phyloP scores from a whole-genome alignment of 2,329 filamentous ascomycete genomes.

The Cryphonectria parasitica region DNA sequence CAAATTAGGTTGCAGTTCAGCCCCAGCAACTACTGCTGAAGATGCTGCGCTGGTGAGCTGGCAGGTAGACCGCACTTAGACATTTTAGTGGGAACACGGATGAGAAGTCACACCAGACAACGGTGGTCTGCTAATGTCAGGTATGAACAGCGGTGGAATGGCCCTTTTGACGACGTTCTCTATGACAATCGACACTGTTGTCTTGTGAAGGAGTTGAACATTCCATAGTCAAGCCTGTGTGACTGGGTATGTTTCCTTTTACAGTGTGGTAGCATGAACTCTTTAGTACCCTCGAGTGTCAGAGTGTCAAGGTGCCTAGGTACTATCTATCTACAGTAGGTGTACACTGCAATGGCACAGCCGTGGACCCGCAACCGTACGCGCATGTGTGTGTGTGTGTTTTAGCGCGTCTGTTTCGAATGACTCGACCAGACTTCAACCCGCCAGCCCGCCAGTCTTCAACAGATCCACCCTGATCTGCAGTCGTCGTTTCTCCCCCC shows the following conservation, averaged over 20 bases:
- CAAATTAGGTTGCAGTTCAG: conserved; percentile 7
- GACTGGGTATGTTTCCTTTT: not conserved
- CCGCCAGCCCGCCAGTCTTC: conserved; percentile 9
- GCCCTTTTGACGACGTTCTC: not conserved
- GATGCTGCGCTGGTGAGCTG: conserved; percentile 5
- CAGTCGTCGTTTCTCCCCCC: conserved; percentile 2
- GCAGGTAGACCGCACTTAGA: not conserved
- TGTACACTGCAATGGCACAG: not conserved
- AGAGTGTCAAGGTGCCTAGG: not conserved
- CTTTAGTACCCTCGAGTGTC: no score
- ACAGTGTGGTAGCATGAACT: not conserved
- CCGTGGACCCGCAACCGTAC: conserved; percentile 10
- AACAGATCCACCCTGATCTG: conserved; percentile 13
- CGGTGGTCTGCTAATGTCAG: not conserved
- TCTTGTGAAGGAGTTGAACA: not conserved
- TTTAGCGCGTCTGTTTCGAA: conserved; percentile 18
- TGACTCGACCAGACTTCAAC: conserved; percentile 18
- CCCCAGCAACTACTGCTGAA: not conserved
- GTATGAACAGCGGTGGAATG: not conserved
- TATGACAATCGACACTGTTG: not conserved
- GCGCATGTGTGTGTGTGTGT: conserved; percentile 6
- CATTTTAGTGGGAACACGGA: not conserved
- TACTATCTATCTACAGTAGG: not conserved
- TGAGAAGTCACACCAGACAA: not conserved
- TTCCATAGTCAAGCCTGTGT: not conserved